These are phyloP conservation scores for Sporormia fimetaria DNA, from an alignment of 495 filamentous ascomycete genomes.

Conservation along the genomic window DNA sequence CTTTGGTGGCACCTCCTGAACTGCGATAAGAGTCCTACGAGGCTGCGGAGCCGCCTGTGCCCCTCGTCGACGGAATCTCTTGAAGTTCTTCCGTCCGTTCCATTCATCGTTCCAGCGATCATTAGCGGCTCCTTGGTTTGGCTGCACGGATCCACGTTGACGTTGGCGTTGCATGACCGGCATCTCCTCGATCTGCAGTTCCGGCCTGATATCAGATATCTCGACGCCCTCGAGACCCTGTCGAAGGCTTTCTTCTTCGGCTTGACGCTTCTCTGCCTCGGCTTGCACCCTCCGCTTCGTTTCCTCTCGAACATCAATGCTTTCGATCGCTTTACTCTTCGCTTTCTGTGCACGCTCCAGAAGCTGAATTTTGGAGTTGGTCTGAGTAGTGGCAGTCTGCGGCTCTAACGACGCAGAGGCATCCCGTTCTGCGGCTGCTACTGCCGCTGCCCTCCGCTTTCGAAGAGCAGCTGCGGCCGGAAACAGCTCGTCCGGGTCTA, in stretches of 20 bases:
- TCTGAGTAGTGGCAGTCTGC: constrained; percentile 27
- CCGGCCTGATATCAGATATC: constrained; percentile 57
- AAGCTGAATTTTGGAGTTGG: constrained; percentile 7
- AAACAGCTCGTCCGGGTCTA: constrained; percentile 51
- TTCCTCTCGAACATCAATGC: constrained; percentile 54
- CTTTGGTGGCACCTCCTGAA: constrained; percentile 61
- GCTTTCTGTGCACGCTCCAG: constrained; percentile 21
- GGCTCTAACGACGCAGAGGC: constrained; percentile 20
- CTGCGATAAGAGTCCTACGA: constrained; percentile 38
- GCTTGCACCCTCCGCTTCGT: constrained; percentile 57
- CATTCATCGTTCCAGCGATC: constrained; percentile 79
- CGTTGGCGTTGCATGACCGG: constrained; percentile 37
- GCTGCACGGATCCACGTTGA: constrained; percentile 17
- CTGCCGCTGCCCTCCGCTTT: constrained; percentile 46
- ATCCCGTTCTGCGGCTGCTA: too few species aligned
- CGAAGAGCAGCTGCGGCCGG: constrained; percentile 65
- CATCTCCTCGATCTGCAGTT: constrained; percentile 75
- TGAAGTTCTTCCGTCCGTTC: constrained; percentile 97
- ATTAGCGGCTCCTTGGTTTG: constrained; percentile 29
- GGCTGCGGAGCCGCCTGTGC: constrained; percentile 8
- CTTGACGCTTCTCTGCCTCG: constrained; percentile 49
- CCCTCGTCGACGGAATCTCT: constrained; percentile 64
- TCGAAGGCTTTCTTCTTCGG: constrained; percentile 48
- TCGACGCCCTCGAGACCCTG: constrained; percentile 48
- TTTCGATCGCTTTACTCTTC: constrained; percentile 30